phyloP scores from a whole-genome alignment of 257 asterid genomes.

The Solanum clarkiae region DNA sequence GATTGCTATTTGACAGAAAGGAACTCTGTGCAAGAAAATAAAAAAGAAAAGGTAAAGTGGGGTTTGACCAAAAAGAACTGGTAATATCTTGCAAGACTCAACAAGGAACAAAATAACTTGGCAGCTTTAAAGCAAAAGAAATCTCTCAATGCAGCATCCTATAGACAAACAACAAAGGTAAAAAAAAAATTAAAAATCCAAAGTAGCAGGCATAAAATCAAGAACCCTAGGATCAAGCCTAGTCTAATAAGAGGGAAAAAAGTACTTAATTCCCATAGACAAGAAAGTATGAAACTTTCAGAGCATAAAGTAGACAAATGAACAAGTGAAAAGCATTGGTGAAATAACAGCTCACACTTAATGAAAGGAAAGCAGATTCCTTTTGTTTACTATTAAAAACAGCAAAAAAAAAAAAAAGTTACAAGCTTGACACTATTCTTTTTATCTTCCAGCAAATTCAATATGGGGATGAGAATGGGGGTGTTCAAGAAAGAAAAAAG shows the following conservation, averaged over 20 bases:
- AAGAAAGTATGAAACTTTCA: constrained; percentile 63
- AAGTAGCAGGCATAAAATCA: constrained; percentile 41
- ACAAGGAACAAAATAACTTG: constrained; percentile 70
- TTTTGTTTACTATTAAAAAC: constrained; percentile 17
- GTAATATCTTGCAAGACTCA: constrained; percentile 58
- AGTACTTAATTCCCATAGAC: constrained; percentile 21
- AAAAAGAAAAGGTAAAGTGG: constrained; percentile 31
- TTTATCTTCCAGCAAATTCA: constrained; percentile 1
- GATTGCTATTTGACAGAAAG: constrained; percentile 1
- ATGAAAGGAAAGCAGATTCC: constrained; percentile 76
- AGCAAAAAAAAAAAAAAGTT: background rate
- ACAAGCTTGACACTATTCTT: constrained; percentile 6
- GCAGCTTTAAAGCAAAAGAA: constrained; percentile 84
- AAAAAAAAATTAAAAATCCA: constrained; percentile 25
- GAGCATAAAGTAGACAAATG: constrained; percentile 47
- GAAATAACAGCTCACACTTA: constrained; percentile 50
- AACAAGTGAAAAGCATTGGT: constrained; percentile 35
- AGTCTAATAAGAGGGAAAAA: constrained; percentile 26
- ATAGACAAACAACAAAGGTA: constrained; percentile 29
- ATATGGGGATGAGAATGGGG: constrained; percentile 3
- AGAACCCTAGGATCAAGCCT: constrained; percentile 44
- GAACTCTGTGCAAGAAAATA: constrained; percentile 9
- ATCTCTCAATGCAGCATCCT: constrained; percentile 42
- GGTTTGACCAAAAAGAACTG: constrained; percentile 42
- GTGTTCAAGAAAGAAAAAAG: background rate